Base-by-base conservation (phyloP, 2,329 filamentous ascomycete genomes). In the Pseudohalonectria lignicola region DNA sequence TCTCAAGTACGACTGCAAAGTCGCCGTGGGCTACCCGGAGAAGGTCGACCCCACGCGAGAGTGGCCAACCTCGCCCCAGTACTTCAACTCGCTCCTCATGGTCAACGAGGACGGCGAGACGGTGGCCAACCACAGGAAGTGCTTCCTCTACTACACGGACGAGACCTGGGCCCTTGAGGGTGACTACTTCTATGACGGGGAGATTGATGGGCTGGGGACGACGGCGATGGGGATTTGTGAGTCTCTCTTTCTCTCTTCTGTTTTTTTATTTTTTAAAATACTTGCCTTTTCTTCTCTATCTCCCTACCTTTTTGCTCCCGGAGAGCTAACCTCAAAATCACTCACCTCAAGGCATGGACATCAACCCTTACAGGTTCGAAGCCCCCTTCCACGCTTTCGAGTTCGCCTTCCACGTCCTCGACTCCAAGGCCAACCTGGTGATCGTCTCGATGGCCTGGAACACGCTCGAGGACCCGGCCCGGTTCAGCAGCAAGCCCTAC, bases 371-470 rank as follows among this genome's bases (percentile, higher is more conserved):
- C 43, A 66, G 59, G 34, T 70, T 71, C 36, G 63, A 71, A 43
- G 59, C 67, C 0, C 64, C 65, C 0, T 73, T 66, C 66, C 49
- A 55, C 31, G 59, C 57, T 1, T 71, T 64, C 43, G 68, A 71
- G 41, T 71, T 71, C 43, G 69, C 67, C 0, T 69, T 62, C 18
- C 75, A 83, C 31, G 61, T 79, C 5, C 53, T 86, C 0, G 58
- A 74, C 2, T 58, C 60, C 0, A 50, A 66, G 0, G 71, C 79
- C 0, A 74, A 76, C 12, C 44, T 88, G 0, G 76, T 85, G 2
- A 73, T 87, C 25, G 47, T 90, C 0, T 76, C 73, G 4, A 88
- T 88, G 84, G 82, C 85, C 0, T 90, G 83, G 84, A 63, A 84
- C 23, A 86, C 82, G 2, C 63, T 54, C 39, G 75, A 65, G 43